Evolutionary conservation across 805 yeast genomes (phyloP).

Genomic region (Sugiyamaella americana): DNA sequence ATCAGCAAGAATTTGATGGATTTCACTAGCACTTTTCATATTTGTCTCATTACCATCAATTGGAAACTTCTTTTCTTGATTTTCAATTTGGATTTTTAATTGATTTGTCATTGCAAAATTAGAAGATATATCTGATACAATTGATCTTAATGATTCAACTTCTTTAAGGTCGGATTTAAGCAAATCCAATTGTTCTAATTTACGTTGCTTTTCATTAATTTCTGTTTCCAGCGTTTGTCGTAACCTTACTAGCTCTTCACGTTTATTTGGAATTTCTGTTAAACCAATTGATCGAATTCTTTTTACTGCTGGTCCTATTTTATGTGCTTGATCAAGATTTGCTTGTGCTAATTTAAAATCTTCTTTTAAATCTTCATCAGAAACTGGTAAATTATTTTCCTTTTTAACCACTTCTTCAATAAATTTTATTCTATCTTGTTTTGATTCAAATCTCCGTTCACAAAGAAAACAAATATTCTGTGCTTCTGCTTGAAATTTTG

Average conservation of each 20-base stretch:
- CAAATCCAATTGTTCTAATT: neutral
- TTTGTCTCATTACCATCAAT: neutral
- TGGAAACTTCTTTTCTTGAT: neutral
- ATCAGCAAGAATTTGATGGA: slow-evolving; percentile 26
- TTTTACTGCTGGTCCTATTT: neutral
- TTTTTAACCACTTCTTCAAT: slow-evolving; percentile 26
- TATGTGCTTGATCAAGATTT: neutral
- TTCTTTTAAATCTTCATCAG: slow-evolving; percentile 18
- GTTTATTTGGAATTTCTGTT: neutral
- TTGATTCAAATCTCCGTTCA: slow-evolving; percentile 52
- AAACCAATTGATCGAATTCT: neutral
- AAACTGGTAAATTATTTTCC: slow-evolving; percentile 30
- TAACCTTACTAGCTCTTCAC: neutral
- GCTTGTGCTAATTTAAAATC: slow-evolving; percentile 5
- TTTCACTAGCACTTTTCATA: slow-evolving; percentile 17
- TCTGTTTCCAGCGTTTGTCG: neutral
- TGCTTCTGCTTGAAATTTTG: slow-evolving; percentile 34
- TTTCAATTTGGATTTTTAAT: slow-evolving; percentile 9
- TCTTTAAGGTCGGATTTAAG: slow-evolving; percentile 19
- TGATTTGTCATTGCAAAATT: slow-evolving; percentile 21
- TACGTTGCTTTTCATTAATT: neutral
- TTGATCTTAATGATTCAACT: slow-evolving; percentile 27
- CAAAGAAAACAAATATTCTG: slow-evolving; percentile 62
- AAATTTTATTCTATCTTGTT: slow-evolving; percentile 23
- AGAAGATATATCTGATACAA: slow-evolving; percentile 24